These are phyloP conservation scores for Chalciporus piperatoides DNA, from an alignment of 1,284 basidiomycete species.

Conservation along the genomic window DNA sequence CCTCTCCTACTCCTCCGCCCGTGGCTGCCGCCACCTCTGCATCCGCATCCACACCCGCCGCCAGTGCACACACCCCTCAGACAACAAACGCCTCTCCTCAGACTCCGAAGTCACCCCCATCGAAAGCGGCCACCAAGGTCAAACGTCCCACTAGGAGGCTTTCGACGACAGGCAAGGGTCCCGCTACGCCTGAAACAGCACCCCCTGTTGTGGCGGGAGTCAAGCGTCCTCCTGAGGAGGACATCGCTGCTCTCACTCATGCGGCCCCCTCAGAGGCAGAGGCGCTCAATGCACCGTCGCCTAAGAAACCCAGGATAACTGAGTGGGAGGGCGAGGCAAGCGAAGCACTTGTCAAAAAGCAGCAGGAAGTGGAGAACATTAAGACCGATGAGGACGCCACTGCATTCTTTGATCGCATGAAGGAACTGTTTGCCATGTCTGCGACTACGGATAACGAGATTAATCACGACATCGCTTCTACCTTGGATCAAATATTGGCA, in stretches of 20 bases:
- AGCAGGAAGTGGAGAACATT: slow-evolving; percentile 53
- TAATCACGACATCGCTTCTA: slow-evolving; percentile 53
- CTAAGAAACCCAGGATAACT: slow-evolving; percentile 64
- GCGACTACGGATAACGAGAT: slow-evolving; percentile 43
- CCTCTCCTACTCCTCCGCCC: slow-evolving; percentile 40
- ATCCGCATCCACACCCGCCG: slow-evolving; percentile 37
- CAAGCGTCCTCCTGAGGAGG: slow-evolving; percentile 65
- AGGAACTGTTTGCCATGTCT: slow-evolving; percentile 53
- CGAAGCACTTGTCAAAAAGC: slow-evolving; percentile 51
- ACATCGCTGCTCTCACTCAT: slow-evolving; percentile 29
- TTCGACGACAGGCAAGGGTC: slow-evolving; percentile 42
- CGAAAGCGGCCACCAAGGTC: slow-evolving; percentile 44
- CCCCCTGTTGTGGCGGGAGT: slow-evolving; percentile 33
- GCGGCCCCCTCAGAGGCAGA: slow-evolving; percentile 35
- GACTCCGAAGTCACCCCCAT: slow-evolving; percentile 53
- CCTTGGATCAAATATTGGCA: slow-evolving; percentile 59
- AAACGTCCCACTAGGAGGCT: slow-evolving; percentile 42
- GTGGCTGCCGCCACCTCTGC: slow-evolving; percentile 27
- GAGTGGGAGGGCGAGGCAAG: slow-evolving; percentile 62
- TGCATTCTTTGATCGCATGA: slow-evolving; percentile 59
- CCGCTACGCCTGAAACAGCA: slow-evolving; percentile 32
- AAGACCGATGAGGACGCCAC: slow-evolving; percentile 64
- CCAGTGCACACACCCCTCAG: slow-evolving; percentile 50
- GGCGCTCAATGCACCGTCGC: slow-evolving; percentile 55
- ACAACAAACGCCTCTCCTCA: slow-evolving; percentile 50